Base-by-base conservation (phyloP, 2,329 filamentous ascomycete genomes). In the Ophiocordyceps camponoti-floridani region DNA sequence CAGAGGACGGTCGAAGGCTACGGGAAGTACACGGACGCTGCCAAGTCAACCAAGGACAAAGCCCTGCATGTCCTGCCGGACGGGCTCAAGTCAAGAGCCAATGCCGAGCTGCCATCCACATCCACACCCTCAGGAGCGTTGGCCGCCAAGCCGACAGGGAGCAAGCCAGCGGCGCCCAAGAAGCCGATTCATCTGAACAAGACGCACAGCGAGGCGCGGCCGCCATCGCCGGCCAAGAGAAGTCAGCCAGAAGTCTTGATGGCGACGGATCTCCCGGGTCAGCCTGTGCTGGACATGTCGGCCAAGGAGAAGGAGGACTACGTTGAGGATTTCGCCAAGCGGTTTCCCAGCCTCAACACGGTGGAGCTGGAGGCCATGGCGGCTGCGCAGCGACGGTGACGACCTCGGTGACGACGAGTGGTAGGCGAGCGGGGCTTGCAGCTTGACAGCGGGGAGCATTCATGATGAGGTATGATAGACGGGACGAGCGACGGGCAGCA, bases 1-100 rank as follows among this genome's bases (percentile, higher is more conserved):
- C 77, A 79, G 51, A 64, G 69, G 43, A 94, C 86, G 1, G 88
- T 88, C 1, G 80, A 88, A 50, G 89, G 89, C 0, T 96, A 96
- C 58, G 91, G 91, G 8, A 80, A 80, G 48, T 95, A 84, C 59
- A 87, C 88, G 18, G 83, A 79, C 49, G 60, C 62, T 3, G 59
- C 63, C 4, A 53, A 60, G 14, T 53, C 58, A n/a, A 60, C 50
- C 49, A 63, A 59, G 43, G 63, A 65, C 18, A 66, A 63, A 49
- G 48, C 61, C 26, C 51, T 61, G 1, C 70, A 70, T 2, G 61
- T 63, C 19, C 56, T 73, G 12, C 68, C 73, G 10, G 58, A 52
- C 43, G 59, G 53, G 28, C 45, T 55, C 31, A 61, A 60, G 43
- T 46, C 58, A 44, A 50, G 58, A 43, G 51, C 54, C 46, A 50